A percentile compares a stretch with the other conserved stretches of the same genome.
These are phyloP conservation scores for Solidago caesia DNA, from an alignment of 129 eudicot genomes.

Conservation along the genomic window DNA sequence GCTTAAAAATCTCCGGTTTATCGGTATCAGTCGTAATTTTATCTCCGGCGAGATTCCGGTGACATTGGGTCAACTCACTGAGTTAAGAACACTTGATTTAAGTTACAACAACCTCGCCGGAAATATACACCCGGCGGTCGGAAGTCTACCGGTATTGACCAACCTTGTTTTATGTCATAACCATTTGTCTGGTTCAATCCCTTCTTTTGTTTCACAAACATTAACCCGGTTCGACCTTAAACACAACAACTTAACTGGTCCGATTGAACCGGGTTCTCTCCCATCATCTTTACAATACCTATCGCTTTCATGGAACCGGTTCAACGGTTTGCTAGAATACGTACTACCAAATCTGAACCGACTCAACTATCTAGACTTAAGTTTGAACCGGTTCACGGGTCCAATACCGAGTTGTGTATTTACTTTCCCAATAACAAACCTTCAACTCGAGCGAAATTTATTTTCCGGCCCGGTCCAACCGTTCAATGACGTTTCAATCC, in stretches of 20 bases:
- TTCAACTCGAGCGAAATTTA: constrained; percentile 65
- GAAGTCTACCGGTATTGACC: constrained; percentile 51
- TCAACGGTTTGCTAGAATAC: constrained; percentile 59
- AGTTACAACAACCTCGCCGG: constrained; percentile 81
- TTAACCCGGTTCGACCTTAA: constrained; percentile 64
- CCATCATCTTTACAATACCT: constrained; percentile 71
- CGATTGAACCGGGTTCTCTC: constrained; percentile 40
- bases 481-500: constrained; percentile 49
- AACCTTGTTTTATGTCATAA: constrained; percentile 63
- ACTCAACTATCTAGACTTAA: constrained; percentile 65
- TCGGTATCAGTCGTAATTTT: constrained; percentile 59
- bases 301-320: constrained; percentile 71
- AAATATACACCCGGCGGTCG: constrained; percentile 46
- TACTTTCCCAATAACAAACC: constrained; percentile 61
- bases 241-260: constrained; percentile 72
- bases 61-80: constrained; percentile 42
- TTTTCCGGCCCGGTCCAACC: constrained; percentile 79
- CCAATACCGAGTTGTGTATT: constrained; percentile 55
- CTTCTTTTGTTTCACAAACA: constrained; percentile 38
- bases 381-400: constrained; percentile 79
- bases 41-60: constrained; percentile 72
- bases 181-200: constrained; percentile 54
- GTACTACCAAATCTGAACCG: constrained; percentile 45
- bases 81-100: constrained; percentile 65
- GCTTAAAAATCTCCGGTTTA: constrained; percentile 50